Conservation (phyloP, 177 flowering plant genomes). For the Telopea speciosissima region DNA sequence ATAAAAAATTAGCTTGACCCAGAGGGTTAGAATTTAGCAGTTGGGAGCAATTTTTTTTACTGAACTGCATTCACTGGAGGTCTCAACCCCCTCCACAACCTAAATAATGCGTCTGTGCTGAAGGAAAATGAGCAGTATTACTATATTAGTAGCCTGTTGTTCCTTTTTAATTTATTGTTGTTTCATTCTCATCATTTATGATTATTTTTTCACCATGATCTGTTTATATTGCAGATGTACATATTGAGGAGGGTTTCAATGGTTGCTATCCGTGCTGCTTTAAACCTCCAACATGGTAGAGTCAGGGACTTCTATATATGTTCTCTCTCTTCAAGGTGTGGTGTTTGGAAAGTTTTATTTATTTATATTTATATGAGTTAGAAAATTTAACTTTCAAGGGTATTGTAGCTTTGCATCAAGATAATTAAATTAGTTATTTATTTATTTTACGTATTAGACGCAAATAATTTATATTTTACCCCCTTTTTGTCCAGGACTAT, state of each 20-base stretch:
- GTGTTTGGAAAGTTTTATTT: neutral
- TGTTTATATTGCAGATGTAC: constrained; percentile 61
- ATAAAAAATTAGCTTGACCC: neutral
- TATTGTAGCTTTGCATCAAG: neutral
- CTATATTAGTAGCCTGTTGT: neutral
- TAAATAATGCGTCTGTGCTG: no score
- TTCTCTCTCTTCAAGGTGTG: constrained; percentile 91
- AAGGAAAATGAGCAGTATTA: no score
- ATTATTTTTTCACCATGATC: neutral
- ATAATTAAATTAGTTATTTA: no score
- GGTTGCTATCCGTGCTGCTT: constrained; percentile 87
- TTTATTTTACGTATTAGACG: neutral
- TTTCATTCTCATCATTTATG: neutral
- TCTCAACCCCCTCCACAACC: neutral
- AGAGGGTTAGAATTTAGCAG: neutral
- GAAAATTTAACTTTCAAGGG: neutral
- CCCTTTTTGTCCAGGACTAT: constrained; percentile 61
- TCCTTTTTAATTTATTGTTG: neutral
- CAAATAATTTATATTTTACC: neutral
- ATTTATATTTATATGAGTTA: neutral
- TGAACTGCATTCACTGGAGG: neutral
- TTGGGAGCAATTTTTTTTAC: neutral
- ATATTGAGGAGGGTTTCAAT: constrained; percentile 85
- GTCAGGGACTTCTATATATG: constrained; percentile 91
- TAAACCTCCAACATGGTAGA: constrained; percentile 79